A percentile compares a stretch with the other conserved stretches of the same genome.
phyloP scores from a whole-genome alignment of 306 rosid species.

The Quercus glauca region DNA sequence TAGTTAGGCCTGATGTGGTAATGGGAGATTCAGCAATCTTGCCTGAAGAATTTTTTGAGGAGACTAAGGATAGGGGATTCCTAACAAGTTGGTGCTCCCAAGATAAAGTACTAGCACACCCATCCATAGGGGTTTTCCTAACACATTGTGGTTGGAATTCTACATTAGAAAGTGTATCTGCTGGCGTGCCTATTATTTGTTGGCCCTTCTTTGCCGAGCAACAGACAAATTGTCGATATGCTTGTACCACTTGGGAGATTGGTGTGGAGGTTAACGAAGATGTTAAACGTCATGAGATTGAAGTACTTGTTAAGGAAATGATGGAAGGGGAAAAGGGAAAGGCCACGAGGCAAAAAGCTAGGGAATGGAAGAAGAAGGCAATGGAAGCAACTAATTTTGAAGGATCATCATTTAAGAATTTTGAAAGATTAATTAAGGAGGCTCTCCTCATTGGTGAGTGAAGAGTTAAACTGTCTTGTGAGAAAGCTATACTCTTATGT shows the following conservation, averaged over 20 bases:
- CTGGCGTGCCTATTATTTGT: constrained; percentile 36
- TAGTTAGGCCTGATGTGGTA: constrained; percentile 35
- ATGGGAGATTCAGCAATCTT: constrained; percentile 8
- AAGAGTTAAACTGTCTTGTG: too few relatives aligned
- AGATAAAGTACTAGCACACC: constrained; percentile 30
- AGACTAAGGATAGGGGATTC: constrained; percentile 24
- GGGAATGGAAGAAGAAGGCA: constrained; percentile 29
- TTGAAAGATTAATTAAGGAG: too few relatives aligned
- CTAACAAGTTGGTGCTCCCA: constrained; percentile 34
- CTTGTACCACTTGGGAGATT: constrained; percentile 25
- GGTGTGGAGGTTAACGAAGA: constrained; percentile 29
- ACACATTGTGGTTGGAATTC: constrained; percentile 47
- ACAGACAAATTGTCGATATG: constrained; percentile 26
- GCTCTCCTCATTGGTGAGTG: too few relatives aligned
- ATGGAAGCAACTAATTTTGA: too few relatives aligned
- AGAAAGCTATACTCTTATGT: too few relatives aligned
- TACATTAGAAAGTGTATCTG: constrained; percentile 14
- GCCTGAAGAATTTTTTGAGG: constrained; percentile 29
- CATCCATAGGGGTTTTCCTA: constrained; percentile 32
- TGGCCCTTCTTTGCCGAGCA: constrained; percentile 44
- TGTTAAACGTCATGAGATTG: constrained; percentile 25
- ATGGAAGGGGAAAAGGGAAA: constrained; percentile 24
- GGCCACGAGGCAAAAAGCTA: constrained; percentile 17
- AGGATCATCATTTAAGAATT: too few relatives aligned
- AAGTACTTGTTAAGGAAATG: constrained; percentile 29